A percentile compares a stretch with the other conserved stretches of the same genome.
Conservation (phyloP, 495 filamentous ascomycete genomes). For the Hypoxylon subgilvum region DNA sequence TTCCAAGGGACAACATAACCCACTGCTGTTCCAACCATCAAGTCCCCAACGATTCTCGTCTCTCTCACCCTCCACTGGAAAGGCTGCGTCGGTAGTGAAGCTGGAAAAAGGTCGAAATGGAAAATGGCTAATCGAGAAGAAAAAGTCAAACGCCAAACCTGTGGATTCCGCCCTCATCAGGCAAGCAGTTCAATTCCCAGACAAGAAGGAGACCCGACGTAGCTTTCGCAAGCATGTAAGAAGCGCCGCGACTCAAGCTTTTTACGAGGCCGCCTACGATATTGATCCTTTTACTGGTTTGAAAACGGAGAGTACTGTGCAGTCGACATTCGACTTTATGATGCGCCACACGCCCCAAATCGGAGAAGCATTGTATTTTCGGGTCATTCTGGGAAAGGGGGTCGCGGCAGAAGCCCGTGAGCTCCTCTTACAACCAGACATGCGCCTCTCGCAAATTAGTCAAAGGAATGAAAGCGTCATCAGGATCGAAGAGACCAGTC, state of each 20-base stretch:
- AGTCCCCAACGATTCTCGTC: slow-evolving; percentile 16
- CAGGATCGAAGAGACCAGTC: slow-evolving; percentile 16
- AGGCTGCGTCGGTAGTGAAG: too few species aligned
- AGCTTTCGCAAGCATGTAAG: slow-evolving; percentile 24
- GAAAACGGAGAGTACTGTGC: slow-evolving; percentile 3
- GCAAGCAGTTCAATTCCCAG: slow-evolving; percentile 6
- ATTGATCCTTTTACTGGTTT: too few species aligned
- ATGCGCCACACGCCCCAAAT: slow-evolving; percentile 27
- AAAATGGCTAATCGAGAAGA: slow-evolving; percentile 15
- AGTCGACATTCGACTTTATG: slow-evolving; percentile 30
- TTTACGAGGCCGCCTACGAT: slow-evolving; percentile 6
- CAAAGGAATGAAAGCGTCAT: slow-evolving; percentile 29
- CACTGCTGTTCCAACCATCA: slow-evolving; percentile 1
- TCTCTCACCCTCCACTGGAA: not conserved
- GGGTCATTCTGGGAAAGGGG: slow-evolving; percentile 26
- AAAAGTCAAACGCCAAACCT: not conserved
- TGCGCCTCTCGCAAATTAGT: slow-evolving; percentile 30
- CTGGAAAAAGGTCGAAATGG: too few species aligned
- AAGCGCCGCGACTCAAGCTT: slow-evolving; percentile 19
- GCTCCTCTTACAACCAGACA: slow-evolving; percentile 29
- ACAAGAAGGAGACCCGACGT: not conserved
- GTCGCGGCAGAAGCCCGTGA: slow-evolving; percentile 24
- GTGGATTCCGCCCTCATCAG: slow-evolving; percentile 10
- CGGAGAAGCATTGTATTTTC: slow-evolving; percentile 31
- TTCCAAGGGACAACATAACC: slow-evolving; percentile 40